These are phyloP conservation scores for Pseudogymnoascus sp. DNA, from an alignment of 2,329 filamentous ascomycete genomes.

Conservation along the genomic window DNA sequence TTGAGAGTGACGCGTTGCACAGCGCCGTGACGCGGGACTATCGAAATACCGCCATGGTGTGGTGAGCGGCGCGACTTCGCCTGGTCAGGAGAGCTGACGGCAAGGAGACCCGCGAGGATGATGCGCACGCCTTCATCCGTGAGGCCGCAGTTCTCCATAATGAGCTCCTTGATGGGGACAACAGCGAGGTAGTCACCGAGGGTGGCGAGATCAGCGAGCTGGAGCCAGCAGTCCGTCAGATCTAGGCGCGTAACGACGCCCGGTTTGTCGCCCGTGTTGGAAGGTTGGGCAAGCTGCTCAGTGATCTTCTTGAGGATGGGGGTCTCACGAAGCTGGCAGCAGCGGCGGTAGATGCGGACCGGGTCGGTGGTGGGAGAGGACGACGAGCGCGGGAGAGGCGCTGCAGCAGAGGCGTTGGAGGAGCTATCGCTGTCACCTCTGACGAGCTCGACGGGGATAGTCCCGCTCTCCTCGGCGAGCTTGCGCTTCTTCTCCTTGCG, in stretches of 20 bases:
- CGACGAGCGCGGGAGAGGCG: constrained; percentile 42
- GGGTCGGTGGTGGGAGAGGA: constrained; percentile 79
- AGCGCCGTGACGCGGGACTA: constrained; percentile 40
- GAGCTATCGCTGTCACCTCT: constrained; percentile 56
- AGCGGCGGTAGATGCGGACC: constrained; percentile 83
- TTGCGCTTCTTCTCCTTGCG: constrained; percentile 81
- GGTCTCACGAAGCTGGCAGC: constrained; percentile 88
- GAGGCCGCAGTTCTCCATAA: constrained; percentile 80
- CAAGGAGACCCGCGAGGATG: constrained; percentile 75
- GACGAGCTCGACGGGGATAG: constrained; percentile 74
- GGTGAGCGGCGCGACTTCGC: constrained; percentile 33
- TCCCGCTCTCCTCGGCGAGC: constrained; percentile 80
- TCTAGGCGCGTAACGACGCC: constrained; percentile 79
- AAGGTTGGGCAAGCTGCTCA: constrained; percentile 69
- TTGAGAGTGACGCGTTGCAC: constrained; percentile 83
- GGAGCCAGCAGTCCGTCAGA: constrained; percentile 74
- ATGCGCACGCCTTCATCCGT: constrained; percentile 81
- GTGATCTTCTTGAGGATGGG: constrained; percentile 87
- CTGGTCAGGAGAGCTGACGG: constrained; percentile 62
- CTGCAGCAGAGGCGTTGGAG: constrained; percentile 22
- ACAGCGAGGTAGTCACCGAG: constrained; percentile 90
- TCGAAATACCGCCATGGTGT: neutral
- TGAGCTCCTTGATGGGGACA: constrained; percentile 78
- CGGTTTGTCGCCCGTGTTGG: constrained; percentile 53
- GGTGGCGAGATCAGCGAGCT: constrained; percentile 74